Evolutionary conservation across 1,284 basidiomycete genomes (phyloP), one percentile per base, ranked within the genome.

Genomic region (Schizophyllum amplum): DNA sequence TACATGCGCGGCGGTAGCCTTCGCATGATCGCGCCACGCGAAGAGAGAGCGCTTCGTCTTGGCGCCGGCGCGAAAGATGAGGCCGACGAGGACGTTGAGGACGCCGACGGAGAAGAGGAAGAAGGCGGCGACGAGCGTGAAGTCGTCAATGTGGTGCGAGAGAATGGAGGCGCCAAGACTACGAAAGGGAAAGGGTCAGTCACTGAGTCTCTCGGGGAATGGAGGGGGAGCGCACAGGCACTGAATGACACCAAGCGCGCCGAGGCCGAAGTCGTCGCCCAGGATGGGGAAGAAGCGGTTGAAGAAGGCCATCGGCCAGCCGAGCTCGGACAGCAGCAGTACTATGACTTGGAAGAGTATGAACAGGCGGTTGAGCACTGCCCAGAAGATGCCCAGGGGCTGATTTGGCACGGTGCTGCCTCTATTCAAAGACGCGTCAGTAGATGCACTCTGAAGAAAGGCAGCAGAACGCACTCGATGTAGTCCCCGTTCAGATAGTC

Each of bases 21-120:
- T 83, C 24, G 74, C 67, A 52, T 85, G 78, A n/a, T 78, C 75
- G 42, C 81, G 78, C 83, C 86, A 90, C 24, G 79, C 74, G 24
- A 78, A 77, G 66, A 90, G 72, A 4, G 83, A 83, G 22, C 89
- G 83, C 61, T 81, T 83, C 52, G 72, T 65, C 66, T 87, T 88
- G 57, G 76, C 80, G 1, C 68, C 72, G 63, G 82, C 79, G 59
- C 84, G 81, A 78, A 88, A 89, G 65, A 88, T 77, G 65, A 90
- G 79, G 23, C 87, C 92, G 52, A 86, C 76, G 59, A 93, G 69
- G 60, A 92, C 84, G 76, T 96, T 94, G 64, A 90, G 67, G 67
- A 89, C 89, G 1, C 90, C 92, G 55, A 94, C 68, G 52, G 91
- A 77, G 73, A 95, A 94, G 63, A 95, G 78, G 71, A 94, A 81